phyloP scores from a whole-genome alignment of 1,139 yeast species.

The Geotrichum phurueaensis region DNA sequence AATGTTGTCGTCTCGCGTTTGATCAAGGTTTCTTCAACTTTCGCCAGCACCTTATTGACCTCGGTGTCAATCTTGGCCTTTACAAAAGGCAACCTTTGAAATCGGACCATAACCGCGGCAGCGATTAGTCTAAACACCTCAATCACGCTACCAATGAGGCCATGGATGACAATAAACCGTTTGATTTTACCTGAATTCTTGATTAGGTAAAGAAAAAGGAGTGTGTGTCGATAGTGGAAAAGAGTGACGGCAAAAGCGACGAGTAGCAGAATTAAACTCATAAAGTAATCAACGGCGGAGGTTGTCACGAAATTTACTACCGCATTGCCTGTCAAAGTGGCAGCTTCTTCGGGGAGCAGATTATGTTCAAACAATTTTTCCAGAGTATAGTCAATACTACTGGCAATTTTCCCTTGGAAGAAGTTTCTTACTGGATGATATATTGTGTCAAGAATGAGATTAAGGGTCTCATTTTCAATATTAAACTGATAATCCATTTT shows the following conservation, averaged over 20 bases:
- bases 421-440: background rate
- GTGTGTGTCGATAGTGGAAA: slow-evolving; percentile 1
- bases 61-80: slow-evolving; percentile 55
- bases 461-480: background rate
- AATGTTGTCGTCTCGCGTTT: slow-evolving; percentile 45
- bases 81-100: slow-evolving; percentile 44
- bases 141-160: slow-evolving; percentile 7
- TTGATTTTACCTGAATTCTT: slow-evolving; percentile 1
- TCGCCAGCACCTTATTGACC: slow-evolving; percentile 43
- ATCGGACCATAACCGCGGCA: slow-evolving; percentile 17
- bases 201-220: background rate
- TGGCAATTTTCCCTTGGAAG: background rate
- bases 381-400: background rate
- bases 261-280: background rate
- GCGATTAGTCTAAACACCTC: slow-evolving; percentile 11
- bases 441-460: background rate
- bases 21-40: slow-evolving; percentile 53
- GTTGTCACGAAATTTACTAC: background rate
- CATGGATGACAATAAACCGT: slow-evolving; percentile 7
- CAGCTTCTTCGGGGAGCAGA: background rate
- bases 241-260: background rate
- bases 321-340: background rate
- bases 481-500: background rate
- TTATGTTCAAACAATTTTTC: background rate
- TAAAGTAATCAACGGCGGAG: background rate